Conservation (phyloP, 208 protist species). For the Crithidia expoeki region DNA sequence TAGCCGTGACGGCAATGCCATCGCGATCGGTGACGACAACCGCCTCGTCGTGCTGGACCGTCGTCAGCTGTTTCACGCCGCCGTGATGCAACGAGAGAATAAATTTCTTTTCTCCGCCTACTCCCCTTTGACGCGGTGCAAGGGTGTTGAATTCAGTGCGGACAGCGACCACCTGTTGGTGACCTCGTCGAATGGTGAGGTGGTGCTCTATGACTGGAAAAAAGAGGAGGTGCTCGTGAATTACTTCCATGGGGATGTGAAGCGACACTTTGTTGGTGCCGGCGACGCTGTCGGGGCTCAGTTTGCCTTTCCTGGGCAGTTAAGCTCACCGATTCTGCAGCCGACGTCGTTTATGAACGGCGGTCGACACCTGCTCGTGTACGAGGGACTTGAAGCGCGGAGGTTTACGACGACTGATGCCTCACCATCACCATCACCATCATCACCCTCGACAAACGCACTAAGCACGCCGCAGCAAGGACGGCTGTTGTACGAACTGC, state of each 20-base stretch:
- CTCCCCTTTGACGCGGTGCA: slow-evolving; percentile 47
- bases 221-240: slow-evolving; percentile 30
- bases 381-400: too few species aligned
- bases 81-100: slow-evolving; percentile 43
- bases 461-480: slow-evolving; percentile 27
- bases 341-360: slow-evolving; percentile 59
- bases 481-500: slow-evolving; percentile 62
- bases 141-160: slow-evolving; percentile 50
- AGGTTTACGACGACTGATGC: too few species aligned
- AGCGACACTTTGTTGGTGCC: slow-evolving; percentile 62
- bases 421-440: not conserved
- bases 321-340: slow-evolving; percentile 56
- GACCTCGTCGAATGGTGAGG: slow-evolving; percentile 72
- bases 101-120: slow-evolving; percentile 47
- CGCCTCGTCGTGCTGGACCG: slow-evolving; percentile 67
- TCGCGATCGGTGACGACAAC: slow-evolving; percentile 70
- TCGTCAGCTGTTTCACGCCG: slow-evolving; percentile 45
- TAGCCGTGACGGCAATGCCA: slow-evolving; percentile 53
- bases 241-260: slow-evolving; percentile 70
- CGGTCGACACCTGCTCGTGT: slow-evolving; percentile 79
- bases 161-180: slow-evolving; percentile 51
- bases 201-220: slow-evolving; percentile 52
- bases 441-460: not conserved
- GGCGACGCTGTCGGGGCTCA: slow-evolving; percentile 66
- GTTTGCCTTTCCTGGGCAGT: slow-evolving; percentile 53